These are phyloP conservation scores for Diaporthe longicolla DNA, from an alignment of 2,329 filamentous ascomycete genomes.

Conservation along the genomic window DNA sequence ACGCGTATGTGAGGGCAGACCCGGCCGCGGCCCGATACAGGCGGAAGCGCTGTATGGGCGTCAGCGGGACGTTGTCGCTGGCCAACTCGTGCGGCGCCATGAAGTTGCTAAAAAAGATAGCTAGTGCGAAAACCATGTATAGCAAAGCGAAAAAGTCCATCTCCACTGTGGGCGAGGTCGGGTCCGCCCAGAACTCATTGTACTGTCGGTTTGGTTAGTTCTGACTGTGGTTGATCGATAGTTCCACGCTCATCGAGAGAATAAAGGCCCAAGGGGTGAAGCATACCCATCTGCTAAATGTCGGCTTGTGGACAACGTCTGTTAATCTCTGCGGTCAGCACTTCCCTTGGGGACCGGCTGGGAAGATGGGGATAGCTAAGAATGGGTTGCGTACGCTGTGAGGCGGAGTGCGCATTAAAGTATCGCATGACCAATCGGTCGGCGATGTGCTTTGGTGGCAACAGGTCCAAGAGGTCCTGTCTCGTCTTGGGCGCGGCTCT, in stretches of 20 bases:
- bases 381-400: constrained; percentile 58
- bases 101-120: constrained; percentile 61
- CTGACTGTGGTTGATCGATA: not conserved
- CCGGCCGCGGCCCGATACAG: constrained; percentile 64
- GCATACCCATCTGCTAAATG: constrained; percentile 61
- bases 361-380: not conserved
- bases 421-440: constrained; percentile 68
- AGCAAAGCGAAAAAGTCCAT: constrained; percentile 66
- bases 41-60: constrained; percentile 61
- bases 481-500: constrained; percentile 56
- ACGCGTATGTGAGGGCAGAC: constrained; percentile 65
- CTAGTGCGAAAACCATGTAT: constrained; percentile 62
- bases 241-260: constrained; percentile 15
- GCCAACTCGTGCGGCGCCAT: constrained; percentile 60
- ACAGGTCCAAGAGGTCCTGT: constrained; percentile 60
- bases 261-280: not conserved
- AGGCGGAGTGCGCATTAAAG: constrained; percentile 67
- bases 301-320: constrained; percentile 69
- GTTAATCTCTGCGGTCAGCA: constrained; percentile 36
- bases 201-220: constrained; percentile 56
- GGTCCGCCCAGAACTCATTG: constrained; percentile 63
- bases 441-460: constrained; percentile 62
- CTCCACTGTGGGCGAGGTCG: constrained; percentile 49
- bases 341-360: not conserved
- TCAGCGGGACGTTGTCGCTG: constrained; percentile 57